These are phyloP conservation scores for Gyrodon lividus DNA, from an alignment of 768 basidiomycete species.

Conservation along the genomic window DNA sequence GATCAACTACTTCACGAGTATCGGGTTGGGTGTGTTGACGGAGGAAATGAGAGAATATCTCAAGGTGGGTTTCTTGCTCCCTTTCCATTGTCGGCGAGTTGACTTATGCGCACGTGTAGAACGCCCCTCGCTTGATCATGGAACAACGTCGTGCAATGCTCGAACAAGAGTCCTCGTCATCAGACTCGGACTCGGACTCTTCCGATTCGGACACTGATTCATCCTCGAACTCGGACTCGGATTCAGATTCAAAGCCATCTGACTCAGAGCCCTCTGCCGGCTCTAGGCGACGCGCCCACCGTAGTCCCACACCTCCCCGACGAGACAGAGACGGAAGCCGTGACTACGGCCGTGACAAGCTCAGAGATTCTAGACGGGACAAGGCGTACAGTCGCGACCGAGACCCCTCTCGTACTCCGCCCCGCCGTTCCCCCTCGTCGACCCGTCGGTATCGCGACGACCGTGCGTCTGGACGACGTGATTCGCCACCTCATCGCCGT, in stretches of 20 bases:
- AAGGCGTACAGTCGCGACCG: slow-evolving; percentile 23
- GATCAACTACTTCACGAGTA: slow-evolving; percentile 97
- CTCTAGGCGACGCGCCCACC: slow-evolving; percentile 26
- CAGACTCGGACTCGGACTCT: slow-evolving; percentile 37
- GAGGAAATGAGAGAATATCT: slow-evolving; percentile 97
- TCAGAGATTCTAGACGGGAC: slow-evolving; percentile 14
- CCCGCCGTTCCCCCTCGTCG: slow-evolving; percentile 28
- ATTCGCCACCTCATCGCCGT: slow-evolving; percentile 25
- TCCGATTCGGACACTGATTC: slow-evolving; percentile 33
- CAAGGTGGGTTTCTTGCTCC: slow-evolving; percentile 54
- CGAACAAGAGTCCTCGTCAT: slow-evolving; percentile 58
- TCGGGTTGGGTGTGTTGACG: slow-evolving; percentile 86
- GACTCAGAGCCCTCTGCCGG: slow-evolving; percentile 38
- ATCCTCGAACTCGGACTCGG: slow-evolving; percentile 32
- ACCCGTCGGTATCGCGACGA: slow-evolving; percentile 27
- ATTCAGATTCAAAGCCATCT: slow-evolving; percentile 39
- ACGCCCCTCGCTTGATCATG: slow-evolving; percentile 90
- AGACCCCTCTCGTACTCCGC: slow-evolving; percentile 34
- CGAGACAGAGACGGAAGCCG: slow-evolving; percentile 24
- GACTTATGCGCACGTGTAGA: slow-evolving; percentile 45
- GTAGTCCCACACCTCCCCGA: slow-evolving; percentile 34
- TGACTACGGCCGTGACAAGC: slow-evolving; percentile 21
- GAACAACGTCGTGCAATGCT: slow-evolving; percentile 89
- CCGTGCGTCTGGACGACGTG: slow-evolving; percentile 19
- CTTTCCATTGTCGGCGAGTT: neutral